Evolutionary conservation across 257 asterid species (phyloP), one percentile per base, ranked within the genome.

Genomic region (Solanum peruvianum): DNA sequence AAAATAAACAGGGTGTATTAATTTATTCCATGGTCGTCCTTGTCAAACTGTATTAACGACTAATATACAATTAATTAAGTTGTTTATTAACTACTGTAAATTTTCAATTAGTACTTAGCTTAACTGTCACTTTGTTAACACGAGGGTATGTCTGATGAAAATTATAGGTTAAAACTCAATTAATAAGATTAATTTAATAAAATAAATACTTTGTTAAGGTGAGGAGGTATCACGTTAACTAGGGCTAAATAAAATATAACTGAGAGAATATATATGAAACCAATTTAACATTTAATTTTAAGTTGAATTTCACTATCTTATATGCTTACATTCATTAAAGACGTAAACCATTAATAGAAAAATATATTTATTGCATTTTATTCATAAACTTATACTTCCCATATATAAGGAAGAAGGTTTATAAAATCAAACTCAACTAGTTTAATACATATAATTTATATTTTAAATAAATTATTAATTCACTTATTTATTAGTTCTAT

Each of bases 401-500:
- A 33, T 37, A 21, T 39, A 41, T 11, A 41, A 75, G 11, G 82
- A 0, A 75, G 80, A 72, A 21, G 0, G 13, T 49, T 49, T 7
- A 2, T 18, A 49, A 49, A 49, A 49, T 49, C 1, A 49, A 49
- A 49, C 0, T 49, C 3, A 49, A 49, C 3, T 1, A 1, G 1
- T 49, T 49, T 0, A 3, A 11, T 44, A 0, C 0, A 1, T 1
- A 11, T 4, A 49, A 49, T 31, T 31, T 0, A 14, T 49, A 49
- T 5, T 15, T 49, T 49, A 20, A 7, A 49, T 0, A 1, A 49
- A 49, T 49, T 15, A 49, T 49, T 49, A 8, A 49, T 0, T 3
- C 3, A 0, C 0, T 15, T 3, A 49, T 49, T 49, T 0, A 49
- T 49, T 49, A 49, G 15, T 0, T 49, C 1, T 0, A 1, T 2